A percentile compares a stretch with the other conserved stretches of the same genome.
phyloP scores from a whole-genome alignment of 495 filamentous ascomycete genomes.

The Usnea hakonensis region DNA sequence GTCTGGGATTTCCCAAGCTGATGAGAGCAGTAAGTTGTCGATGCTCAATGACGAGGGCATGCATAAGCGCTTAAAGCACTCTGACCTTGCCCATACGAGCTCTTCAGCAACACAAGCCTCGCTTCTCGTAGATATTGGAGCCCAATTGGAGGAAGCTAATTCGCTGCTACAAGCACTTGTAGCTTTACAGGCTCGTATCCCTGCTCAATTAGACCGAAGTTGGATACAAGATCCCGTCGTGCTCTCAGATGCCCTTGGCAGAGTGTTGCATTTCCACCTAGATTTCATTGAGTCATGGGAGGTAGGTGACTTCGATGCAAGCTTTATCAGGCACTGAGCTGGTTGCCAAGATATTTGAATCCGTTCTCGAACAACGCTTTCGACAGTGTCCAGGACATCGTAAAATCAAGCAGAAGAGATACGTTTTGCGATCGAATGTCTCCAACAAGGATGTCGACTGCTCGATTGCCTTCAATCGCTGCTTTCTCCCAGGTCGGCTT shows the following conservation, averaged over 20 bases:
- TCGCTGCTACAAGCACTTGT: neutral
- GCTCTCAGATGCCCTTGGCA: constrained; percentile 14
- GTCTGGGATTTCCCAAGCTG: neutral
- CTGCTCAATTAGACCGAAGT: neutral
- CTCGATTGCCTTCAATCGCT: neutral
- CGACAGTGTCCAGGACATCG: neutral
- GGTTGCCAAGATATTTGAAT: neutral
- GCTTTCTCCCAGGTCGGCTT: neutral
- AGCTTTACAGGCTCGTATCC: constrained; percentile 1
- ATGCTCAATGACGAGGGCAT: constrained; percentile 16
- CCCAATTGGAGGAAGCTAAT: neutral
- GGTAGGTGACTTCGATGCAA: neutral
- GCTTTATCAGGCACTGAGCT: neutral
- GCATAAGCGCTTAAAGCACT: constrained; percentile 9
- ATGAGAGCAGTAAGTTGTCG: neutral
- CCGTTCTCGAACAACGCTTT: neutral
- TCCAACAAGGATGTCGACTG: neutral
- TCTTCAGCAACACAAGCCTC: constrained; percentile 4
- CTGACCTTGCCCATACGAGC: neutral
- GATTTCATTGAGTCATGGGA: constrained; percentile 16
- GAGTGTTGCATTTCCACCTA: constrained; percentile 6
- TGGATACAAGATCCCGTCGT: constrained; percentile 10
- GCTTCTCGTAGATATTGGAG: neutral
- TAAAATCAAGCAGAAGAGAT: neutral
- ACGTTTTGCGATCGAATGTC: neutral